Evolutionary conservation across 352 stramenopile species (phyloP).

Genomic region (Globisporangium solare): DNA sequence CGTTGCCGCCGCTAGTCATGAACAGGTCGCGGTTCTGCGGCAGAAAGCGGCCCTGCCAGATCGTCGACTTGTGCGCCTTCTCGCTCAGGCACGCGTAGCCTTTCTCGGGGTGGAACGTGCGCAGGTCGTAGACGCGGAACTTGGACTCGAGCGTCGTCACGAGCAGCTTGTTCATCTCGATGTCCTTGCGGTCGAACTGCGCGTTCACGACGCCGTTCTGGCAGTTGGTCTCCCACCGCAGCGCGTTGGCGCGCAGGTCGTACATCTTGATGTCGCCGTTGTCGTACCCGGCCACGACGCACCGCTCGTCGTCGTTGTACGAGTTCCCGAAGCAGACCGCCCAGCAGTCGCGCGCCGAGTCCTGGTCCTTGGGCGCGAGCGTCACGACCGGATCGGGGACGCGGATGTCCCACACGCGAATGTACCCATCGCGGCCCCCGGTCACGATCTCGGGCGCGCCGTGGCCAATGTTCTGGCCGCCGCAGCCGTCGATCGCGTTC

Average conservation of each 20-base stretch:
- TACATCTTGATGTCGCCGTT: constrained; percentile 98
- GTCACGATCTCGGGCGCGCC: constrained; percentile 94
- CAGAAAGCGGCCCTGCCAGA: constrained; percentile 93
- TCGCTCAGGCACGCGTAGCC: constrained; percentile 92
- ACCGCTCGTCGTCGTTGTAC: constrained; percentile 92
- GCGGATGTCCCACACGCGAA: constrained; percentile 94
- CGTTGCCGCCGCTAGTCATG: constrained; percentile 95
- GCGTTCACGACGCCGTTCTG: constrained; percentile 95
- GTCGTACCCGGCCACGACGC: constrained; percentile 92
- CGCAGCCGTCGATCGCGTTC: constrained; percentile 94
- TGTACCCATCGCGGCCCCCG: constrained; percentile 91
- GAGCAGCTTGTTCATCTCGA: constrained; percentile 97
- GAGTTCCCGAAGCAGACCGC: constrained; percentile 94
- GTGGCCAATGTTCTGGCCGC: constrained; percentile 83
- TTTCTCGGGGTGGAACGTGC: constrained; percentile 89
- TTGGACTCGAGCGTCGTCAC: constrained; percentile 95
- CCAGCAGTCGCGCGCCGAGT: constrained; percentile 92
- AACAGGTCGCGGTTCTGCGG: constrained; percentile 96
- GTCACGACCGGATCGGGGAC: constrained; percentile 89
- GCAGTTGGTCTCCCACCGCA: constrained; percentile 96
- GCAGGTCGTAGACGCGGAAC: constrained; percentile 94
- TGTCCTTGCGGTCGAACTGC: constrained; percentile 95
- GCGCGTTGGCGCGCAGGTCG: constrained; percentile 90
- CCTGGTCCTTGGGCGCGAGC: constrained; percentile 84
- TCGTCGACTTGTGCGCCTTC: constrained; percentile 93